Conservation (phyloP, 139 green algal species). For the Coelastrella sp. region DNA sequence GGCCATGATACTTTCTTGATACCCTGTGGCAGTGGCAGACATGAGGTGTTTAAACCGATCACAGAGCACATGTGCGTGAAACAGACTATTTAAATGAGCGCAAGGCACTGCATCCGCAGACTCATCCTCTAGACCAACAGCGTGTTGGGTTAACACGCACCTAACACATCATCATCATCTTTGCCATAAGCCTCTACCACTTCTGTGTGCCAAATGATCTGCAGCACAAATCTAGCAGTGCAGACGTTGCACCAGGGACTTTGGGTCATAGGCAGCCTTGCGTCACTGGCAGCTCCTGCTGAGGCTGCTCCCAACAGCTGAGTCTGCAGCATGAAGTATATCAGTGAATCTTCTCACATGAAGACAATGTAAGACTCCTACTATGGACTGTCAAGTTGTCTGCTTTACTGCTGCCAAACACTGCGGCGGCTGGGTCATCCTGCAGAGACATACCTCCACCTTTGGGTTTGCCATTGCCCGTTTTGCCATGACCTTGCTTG, state of each 20-base stretch:
- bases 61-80: too few species aligned
- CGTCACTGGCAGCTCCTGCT: too few species aligned
- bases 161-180: conserved; percentile 44
- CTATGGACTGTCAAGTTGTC: too few species aligned
- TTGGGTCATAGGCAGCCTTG: too few species aligned
- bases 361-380: background rate
- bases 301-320: background rate
- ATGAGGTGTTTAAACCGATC: background rate
- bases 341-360: background rate
- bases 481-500: conserved; percentile 78
- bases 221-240: background rate
- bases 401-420: too few species aligned
- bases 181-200: conserved; percentile 79
- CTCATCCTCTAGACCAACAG: too few species aligned
- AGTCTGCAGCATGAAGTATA: background rate
- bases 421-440: background rate
- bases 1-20: background rate
- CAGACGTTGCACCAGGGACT: too few species aligned
- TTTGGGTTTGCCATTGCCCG: conserved; percentile 82
- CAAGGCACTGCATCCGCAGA: too few species aligned
- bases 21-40: too few species aligned
- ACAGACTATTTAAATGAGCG: too few species aligned
- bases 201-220: conserved; percentile 72
- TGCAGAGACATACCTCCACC: conserved; percentile 65
- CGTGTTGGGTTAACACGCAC: background rate